phyloP scores from a whole-genome alignment of 2,329 filamentous ascomycete species.

The Sclerotiophoma versabilis region DNA sequence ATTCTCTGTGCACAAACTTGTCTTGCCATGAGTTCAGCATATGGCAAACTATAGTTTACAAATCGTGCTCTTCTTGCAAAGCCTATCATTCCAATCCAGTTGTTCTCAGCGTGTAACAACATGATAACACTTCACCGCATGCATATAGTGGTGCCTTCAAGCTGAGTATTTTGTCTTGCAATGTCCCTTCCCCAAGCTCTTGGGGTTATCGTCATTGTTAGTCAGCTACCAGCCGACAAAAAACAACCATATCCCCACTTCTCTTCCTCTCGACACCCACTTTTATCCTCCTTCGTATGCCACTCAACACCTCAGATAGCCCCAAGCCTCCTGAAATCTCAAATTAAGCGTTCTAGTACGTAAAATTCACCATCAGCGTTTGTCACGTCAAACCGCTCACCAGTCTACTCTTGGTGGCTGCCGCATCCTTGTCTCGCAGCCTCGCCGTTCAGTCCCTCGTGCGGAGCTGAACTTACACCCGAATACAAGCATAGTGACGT shows the following conservation, averaged over 20 bases:
- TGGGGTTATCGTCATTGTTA: conserved; percentile 3
- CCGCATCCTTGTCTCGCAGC: conserved; percentile 1
- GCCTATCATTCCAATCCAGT: background rate
- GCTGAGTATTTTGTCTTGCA: background rate
- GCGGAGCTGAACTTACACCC: background rate
- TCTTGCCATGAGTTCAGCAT: background rate
- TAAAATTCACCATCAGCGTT: conserved; percentile 8
- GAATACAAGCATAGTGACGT: background rate
- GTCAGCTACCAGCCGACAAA: conserved; percentile 6
- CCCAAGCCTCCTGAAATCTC: conserved; percentile 1
- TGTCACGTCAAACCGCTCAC: conserved; percentile 1
- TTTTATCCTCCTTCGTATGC: background rate
- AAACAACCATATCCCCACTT: conserved; percentile 8
- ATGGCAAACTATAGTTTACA: background rate
- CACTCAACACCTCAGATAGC: background rate
- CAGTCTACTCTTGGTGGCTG: background rate
- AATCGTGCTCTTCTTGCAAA: background rate
- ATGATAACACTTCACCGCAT: too few relatives aligned
- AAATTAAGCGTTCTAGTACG: conserved; percentile 1
- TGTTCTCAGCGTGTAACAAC: background rate
- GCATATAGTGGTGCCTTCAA: background rate
- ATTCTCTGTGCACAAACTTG: background rate
- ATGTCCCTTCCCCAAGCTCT: background rate
- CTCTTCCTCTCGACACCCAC: background rate
- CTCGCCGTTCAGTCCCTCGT: conserved; percentile 4